Conservation (phyloP, 202 grass and related monocot genomes). For the Carex arenaria region DNA sequence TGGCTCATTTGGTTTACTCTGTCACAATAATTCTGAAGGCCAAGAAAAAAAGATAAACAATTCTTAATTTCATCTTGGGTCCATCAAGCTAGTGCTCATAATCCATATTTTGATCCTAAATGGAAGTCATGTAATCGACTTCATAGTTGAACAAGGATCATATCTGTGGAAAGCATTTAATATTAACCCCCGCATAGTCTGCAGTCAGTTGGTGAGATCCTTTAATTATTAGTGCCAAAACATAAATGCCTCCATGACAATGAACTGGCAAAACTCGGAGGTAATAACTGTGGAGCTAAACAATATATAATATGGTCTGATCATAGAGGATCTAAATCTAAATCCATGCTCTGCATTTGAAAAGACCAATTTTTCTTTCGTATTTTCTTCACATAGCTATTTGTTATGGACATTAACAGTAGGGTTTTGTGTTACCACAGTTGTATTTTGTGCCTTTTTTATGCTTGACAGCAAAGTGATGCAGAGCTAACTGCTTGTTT, state of each 20-base stretch:
- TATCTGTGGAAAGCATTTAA: background rate
- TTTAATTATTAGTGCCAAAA: background rate
- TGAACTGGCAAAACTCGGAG: background rate
- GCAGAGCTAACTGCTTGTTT: background rate
- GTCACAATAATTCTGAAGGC: background rate
- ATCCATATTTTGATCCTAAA: background rate
- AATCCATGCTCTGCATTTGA: background rate
- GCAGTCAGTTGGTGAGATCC: background rate
- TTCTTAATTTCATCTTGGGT: background rate
- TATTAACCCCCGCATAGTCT: background rate
- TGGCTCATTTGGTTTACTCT: background rate
- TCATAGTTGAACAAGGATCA: background rate
- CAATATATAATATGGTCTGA: background rate
- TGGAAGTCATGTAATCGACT: background rate
- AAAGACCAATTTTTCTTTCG: background rate
- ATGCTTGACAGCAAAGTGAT: background rate
- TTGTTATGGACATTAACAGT: background rate
- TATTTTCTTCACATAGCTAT: background rate
- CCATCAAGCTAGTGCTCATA: background rate
- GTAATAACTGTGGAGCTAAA: background rate
- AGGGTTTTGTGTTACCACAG: background rate
- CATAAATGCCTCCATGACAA: background rate
- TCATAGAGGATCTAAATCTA: background rate
- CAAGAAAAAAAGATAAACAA: background rate
- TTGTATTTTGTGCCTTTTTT: background rate